Percentiles rank a stretch among this genome's conserved stretches.
Evolutionary conservation across 1,284 basidiomycete species (phyloP).

Genomic region (Ustilago tritici): DNA sequence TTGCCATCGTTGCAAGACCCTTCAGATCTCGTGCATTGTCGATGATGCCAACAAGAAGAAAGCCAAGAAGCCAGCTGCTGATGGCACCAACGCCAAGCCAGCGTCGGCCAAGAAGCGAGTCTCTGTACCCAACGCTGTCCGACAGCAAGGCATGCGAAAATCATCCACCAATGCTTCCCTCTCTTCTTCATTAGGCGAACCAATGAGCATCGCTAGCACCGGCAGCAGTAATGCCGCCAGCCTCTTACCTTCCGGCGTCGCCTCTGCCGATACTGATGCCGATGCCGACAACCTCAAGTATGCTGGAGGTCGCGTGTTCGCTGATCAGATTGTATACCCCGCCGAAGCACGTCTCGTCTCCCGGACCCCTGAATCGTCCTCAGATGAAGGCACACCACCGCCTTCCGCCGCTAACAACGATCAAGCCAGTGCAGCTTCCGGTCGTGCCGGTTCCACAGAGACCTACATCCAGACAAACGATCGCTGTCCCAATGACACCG

Average conservation of each 20-base stretch:
- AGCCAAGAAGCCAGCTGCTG: slow-evolving; percentile 17
- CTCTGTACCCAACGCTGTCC: slow-evolving; percentile 5
- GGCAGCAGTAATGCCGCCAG: slow-evolving; percentile 14
- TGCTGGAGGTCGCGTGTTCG: slow-evolving; percentile 39
- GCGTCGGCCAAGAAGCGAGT: slow-evolving; percentile 7
- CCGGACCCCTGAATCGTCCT: slow-evolving; percentile 32
- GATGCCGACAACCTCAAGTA: slow-evolving; percentile 30
- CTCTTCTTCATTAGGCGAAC: slow-evolving; percentile 13
- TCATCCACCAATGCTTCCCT: slow-evolving; percentile 26
- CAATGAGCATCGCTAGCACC: slow-evolving; percentile 13
- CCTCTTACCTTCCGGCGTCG: slow-evolving; percentile 18
- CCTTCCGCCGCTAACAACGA: not conserved
- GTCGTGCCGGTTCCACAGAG: slow-evolving; percentile 4
- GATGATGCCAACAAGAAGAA: slow-evolving; percentile 45
- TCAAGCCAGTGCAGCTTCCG: not conserved
- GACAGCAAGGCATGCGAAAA: slow-evolving; percentile 14
- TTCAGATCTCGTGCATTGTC: slow-evolving; percentile 46
- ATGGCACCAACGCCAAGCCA: not conserved
- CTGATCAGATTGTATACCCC: slow-evolving; percentile 44
- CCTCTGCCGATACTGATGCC: slow-evolving; percentile 13
- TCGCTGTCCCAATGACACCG: slow-evolving; percentile 22
- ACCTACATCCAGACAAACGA: slow-evolving; percentile 39
- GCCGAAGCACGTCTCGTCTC: slow-evolving; percentile 33
- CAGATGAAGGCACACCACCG: slow-evolving; percentile 22
- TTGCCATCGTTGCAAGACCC: slow-evolving; percentile 41